Evolutionary conservation across 2,329 filamentous ascomycete species (phyloP).

Genomic region (Colletotrichum karsti): DNA sequence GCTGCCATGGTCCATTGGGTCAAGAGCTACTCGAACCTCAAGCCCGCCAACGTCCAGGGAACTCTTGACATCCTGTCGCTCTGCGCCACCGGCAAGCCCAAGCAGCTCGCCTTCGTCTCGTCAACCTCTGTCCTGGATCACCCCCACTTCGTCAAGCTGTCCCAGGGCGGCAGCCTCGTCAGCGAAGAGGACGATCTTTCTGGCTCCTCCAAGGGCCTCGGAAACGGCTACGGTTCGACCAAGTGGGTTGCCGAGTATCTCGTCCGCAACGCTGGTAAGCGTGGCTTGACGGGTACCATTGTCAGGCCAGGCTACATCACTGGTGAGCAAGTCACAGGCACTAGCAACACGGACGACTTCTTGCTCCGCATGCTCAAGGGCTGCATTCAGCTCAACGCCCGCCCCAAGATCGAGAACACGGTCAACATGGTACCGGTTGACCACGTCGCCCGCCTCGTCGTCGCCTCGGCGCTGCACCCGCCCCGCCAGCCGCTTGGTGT

Average conservation of each 20-base stretch:
- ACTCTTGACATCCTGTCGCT: conserved; percentile 81
- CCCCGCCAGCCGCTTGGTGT: conserved; percentile 59
- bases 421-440: conserved; percentile 90
- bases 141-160: conserved; percentile 81
- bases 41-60: conserved; percentile 79
- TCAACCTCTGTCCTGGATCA: conserved; percentile 87
- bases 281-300: conserved; percentile 79
- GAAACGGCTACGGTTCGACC: conserved; percentile 88
- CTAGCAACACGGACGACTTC: conserved; percentile 88
- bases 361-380: conserved; percentile 87
- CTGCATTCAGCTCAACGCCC: conserved; percentile 78
- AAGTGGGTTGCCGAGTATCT: conserved; percentile 81
- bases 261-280: conserved; percentile 78
- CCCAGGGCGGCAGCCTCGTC: conserved; percentile 73
- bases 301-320: conserved; percentile 87
- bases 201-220: conserved; percentile 79
- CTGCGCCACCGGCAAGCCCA: conserved; percentile 80
- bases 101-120: conserved; percentile 82
- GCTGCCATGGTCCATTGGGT: conserved; percentile 87
- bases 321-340: conserved; percentile 75
- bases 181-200: conserved; percentile 76
- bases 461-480: conserved; percentile 75
- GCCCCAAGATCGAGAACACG: conserved; percentile 84
- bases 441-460: conserved; percentile 83
- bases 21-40: conserved; percentile 76